Conservation (phyloP, 179 eudicot species). For the Silene coronaria region DNA sequence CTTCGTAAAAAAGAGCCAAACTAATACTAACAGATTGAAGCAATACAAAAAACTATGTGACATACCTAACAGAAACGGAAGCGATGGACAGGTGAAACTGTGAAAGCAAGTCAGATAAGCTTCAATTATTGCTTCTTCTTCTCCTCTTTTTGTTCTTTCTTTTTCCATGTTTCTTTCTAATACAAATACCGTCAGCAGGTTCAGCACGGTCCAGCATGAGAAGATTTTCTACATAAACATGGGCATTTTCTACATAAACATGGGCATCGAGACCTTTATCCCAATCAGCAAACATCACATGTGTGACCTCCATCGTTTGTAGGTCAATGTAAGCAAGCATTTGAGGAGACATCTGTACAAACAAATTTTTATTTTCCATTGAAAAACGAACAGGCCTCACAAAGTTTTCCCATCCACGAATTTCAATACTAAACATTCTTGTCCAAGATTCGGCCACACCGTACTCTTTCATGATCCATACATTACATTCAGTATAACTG, state of each 20-base stretch:
- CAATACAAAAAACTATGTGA: too few species aligned
- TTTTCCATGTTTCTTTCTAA: not conserved
- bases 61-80: too few species aligned
- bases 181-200: not conserved
- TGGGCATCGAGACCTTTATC: not conserved
- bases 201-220: not conserved
- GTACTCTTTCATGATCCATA: slow-evolving; percentile 26
- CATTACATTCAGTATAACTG: not conserved
- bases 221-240: slow-evolving; percentile 15
- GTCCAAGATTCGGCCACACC: slow-evolving; percentile 18
- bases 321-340: not conserved
- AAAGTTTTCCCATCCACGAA: not conserved
- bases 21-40: too few species aligned
- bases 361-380: not conserved
- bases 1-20: not conserved
- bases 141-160: not conserved
- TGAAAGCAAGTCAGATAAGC: too few species aligned
- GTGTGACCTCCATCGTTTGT: not conserved
- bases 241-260: slow-evolving; percentile 13
- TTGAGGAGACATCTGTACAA: not conserved
- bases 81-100: too few species aligned
- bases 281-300: not conserved
- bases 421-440: not conserved
- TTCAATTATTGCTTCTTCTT: not conserved
- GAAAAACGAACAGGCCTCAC: not conserved